Conservation (phyloP, 345 rosid genomes). For the Eucalyptus caleyi region DNA sequence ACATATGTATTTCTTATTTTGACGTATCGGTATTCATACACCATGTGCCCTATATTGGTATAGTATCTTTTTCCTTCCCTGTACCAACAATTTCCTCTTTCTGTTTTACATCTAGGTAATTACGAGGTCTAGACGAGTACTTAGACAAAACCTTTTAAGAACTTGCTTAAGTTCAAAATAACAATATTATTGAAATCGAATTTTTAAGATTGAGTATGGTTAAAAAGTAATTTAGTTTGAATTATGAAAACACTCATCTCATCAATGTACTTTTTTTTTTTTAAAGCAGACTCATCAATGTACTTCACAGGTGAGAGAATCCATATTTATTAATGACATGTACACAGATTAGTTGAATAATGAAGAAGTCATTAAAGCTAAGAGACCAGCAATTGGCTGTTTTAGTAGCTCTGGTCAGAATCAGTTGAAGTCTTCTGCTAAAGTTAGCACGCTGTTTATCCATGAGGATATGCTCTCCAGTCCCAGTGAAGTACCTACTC, state of each 20-base stretch:
- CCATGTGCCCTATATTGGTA: too few relatives aligned
- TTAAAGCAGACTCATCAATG: not conserved
- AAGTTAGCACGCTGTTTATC: not conserved
- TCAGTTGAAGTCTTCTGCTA: not conserved
- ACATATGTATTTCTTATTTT: too few relatives aligned
- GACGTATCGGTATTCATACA: fast-evolving
- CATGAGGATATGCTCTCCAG: not conserved
- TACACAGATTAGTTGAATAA: not conserved
- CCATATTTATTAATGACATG: not conserved
- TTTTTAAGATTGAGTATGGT: not conserved
- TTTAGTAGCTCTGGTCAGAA: not conserved
- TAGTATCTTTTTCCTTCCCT: too few relatives aligned
- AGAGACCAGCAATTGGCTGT: not conserved
- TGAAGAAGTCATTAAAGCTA: not conserved
- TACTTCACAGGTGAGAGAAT: not conserved
- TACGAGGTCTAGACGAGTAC: fast-evolving
- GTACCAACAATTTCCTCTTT: too few relatives aligned
- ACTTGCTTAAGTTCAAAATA: too few relatives aligned
- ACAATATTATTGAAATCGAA: not conserved
- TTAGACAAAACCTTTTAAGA: too few relatives aligned
- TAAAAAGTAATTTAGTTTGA: not conserved
- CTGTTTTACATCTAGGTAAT: too few relatives aligned
- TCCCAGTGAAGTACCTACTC: not conserved
- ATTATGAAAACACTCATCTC: not conserved
- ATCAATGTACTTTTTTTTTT: not conserved